Conservation (phyloP, 768 basidiomycete genomes). For the Termitomyces bulborhizus region DNA sequence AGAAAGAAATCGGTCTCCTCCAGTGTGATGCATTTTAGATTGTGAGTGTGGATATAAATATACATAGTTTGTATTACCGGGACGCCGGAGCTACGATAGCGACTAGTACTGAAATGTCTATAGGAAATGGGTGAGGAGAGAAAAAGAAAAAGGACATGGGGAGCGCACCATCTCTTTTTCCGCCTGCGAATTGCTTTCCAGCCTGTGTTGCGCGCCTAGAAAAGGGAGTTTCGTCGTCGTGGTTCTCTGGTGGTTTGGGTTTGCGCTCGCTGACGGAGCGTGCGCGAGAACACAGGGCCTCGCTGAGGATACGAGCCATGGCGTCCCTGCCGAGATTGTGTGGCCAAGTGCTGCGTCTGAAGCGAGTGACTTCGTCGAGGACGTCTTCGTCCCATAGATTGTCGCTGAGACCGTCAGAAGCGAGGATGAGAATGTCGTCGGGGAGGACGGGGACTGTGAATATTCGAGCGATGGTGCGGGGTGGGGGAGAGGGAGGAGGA, state of each 20-base stretch:
- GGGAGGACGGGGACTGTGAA: conserved; percentile 63
- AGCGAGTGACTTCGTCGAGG: conserved; percentile 69
- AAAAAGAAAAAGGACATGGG: background rate
- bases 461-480: conserved; percentile 55
- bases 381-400: conserved; percentile 89
- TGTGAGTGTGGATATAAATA: background rate
- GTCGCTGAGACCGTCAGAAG: conserved; percentile 77
- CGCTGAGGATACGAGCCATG: conserved; percentile 67
- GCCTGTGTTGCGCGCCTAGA: conserved; percentile 71
- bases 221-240: conserved; percentile 65
- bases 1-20: too few relatives aligned
- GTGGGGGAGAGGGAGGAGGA: background rate
- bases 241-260: conserved; percentile 8
- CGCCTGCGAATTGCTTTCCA: conserved; percentile 68
- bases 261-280: conserved; percentile 57
- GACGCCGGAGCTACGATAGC: conserved; percentile 21
- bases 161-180: conserved; percentile 72
- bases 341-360: conserved; percentile 20
- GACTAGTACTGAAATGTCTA: conserved; percentile 34
- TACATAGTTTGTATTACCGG: background rate
- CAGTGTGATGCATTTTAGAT: too few relatives aligned
- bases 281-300: conserved; percentile 78
- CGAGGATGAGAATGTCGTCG: conserved; percentile 76
- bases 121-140: background rate
- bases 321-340: conserved; percentile 18